Evolutionary conservation across 768 basidiomycete genomes (phyloP).

Genomic region (Mycena maculata): DNA sequence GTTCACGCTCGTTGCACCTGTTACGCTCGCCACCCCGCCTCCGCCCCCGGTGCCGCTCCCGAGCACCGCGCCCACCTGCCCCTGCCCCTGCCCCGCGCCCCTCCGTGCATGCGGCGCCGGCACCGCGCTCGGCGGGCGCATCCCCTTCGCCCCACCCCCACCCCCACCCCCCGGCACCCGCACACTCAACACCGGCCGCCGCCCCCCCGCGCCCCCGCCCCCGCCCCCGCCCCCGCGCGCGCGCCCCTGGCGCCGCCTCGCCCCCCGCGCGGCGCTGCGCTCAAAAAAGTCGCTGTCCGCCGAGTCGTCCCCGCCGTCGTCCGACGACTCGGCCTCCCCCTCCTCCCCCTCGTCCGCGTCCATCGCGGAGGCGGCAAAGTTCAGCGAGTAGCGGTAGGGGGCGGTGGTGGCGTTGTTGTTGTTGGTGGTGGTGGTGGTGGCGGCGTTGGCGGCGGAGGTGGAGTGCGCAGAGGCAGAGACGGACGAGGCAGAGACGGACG

Average conservation of each 20-base stretch:
- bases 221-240: neutral
- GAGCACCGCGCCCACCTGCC: neutral
- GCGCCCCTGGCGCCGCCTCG: neutral
- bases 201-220: slow-evolving; percentile 7
- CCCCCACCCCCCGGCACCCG: slow-evolving; percentile 9
- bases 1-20: slow-evolving; percentile 39
- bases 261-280: slow-evolving; percentile 11
- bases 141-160: slow-evolving; percentile 22
- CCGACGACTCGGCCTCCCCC: slow-evolving; percentile 8
- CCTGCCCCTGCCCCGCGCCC: slow-evolving; percentile 15
- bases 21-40: neutral
- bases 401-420: neutral
- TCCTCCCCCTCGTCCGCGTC: neutral
- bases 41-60: neutral
- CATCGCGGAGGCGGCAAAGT: neutral
- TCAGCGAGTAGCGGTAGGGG: neutral
- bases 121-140: slow-evolving; percentile 17
- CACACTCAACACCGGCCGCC: slow-evolving; percentile 27
- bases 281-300: slow-evolving; percentile 32
- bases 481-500: no score
- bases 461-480: neutral
- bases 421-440: neutral
- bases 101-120: neutral
- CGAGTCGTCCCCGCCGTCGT: slow-evolving; percentile 32
- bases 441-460: neutral